These are phyloP conservation scores for Ajuga chamaepitys DNA, from an alignment of 257 asterid species.

Conservation along the genomic window DNA sequence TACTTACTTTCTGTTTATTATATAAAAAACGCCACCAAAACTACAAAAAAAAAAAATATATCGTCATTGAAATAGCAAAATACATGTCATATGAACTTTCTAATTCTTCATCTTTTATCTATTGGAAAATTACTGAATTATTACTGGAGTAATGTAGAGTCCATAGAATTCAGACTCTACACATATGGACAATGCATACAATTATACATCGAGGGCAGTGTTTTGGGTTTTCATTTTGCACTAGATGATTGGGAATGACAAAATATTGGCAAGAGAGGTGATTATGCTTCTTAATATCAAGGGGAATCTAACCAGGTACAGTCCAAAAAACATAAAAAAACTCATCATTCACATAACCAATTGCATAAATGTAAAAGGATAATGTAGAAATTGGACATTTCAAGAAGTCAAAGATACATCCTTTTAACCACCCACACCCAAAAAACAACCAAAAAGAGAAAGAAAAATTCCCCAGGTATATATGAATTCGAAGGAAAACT, in stretches of 20 bases:
- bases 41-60: too few species aligned
- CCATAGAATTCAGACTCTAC: too few species aligned
- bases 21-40: too few species aligned
- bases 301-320: background rate
- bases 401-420: background rate
- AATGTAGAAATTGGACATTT: background rate
- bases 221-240: background rate
- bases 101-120: too few species aligned
- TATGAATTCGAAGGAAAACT: background rate
- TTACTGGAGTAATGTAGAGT: too few species aligned
- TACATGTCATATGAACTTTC: too few species aligned
- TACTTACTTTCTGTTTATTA: too few species aligned
- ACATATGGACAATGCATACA: background rate
- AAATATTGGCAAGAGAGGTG: background rate
- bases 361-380: background rate
- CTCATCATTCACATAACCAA: background rate
- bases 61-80: too few species aligned
- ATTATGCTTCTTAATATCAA: background rate
- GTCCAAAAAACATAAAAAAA: background rate
- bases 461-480: background rate
- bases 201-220: background rate
- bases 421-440: background rate
- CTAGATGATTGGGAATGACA: background rate
- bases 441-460: background rate
- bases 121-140: background rate